Evolutionary conservation across 1,284 basidiomycete species (phyloP), one percentile per base, ranked within the genome.

Genomic region (Cutaneotrichosporon mucoides): DNA sequence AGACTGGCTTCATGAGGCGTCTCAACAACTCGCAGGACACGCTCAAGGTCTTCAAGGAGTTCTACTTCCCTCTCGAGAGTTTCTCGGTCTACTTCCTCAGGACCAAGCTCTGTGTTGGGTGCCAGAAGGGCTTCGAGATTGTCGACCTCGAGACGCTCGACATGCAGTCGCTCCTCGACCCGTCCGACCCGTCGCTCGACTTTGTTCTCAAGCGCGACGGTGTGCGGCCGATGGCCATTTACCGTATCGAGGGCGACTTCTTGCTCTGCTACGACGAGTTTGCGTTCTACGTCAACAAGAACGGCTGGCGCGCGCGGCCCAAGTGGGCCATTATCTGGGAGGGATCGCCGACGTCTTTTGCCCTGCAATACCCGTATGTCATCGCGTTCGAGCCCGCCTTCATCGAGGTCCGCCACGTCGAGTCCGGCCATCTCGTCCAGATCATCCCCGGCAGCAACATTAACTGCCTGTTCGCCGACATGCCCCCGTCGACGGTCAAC

Each of bases 51-150:
- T 98, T 96, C 84, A 92, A 92, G 90, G 92, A 99, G 78, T 99
- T 99, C 79, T 99, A 99, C 77, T 97, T 99, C 60, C 95, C 96
- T 0, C 92, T 96, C 13, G 94, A 98, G 78, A 95, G 92, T 53
- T 92, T 87, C 64, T 97, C 93, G 8, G 90, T 99, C 52, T 93
- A 98, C 79, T 98, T 97, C 81, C 84, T 99, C 69, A 97, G 96
- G 82, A 97, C 94, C 56, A 92, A 90, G 80, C 85, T 99, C 60
- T 99, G 96, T 73, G 90, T 99, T 11, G 96, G 95, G 1, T 96
- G 93, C 73, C 92, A 93, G 12, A 90, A 93, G 73, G 96, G 96
- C n/a, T 99, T 99, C 75, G 96, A 99, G 80, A 98, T 99, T 68
- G 93, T 99, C 66, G 96, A 99, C 77, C 84, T 98, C 53, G 94